Conservation (phyloP, 2,329 filamentous ascomycete genomes). For the Verticillium zaregamsianum region DNA sequence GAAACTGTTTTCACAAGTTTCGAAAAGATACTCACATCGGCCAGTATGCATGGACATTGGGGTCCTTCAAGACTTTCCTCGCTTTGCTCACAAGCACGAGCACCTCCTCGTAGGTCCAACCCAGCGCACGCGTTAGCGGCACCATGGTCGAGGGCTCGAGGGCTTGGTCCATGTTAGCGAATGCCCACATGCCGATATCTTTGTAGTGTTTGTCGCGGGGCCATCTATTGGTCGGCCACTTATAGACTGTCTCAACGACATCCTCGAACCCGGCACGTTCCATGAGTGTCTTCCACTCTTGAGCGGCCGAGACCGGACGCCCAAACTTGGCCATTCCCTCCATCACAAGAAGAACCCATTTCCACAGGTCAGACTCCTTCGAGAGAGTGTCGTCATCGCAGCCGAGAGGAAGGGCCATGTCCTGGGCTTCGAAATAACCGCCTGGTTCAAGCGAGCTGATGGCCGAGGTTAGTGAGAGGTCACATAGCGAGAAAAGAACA, state of each 20-base stretch:
- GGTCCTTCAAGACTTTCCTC: constrained; percentile 17
- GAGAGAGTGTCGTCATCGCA: constrained; percentile 27
- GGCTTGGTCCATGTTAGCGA: constrained; percentile 24
- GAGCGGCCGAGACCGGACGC: constrained; percentile 22
- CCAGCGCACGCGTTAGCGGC: constrained; percentile 29
- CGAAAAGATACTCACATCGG: constrained; percentile 6
- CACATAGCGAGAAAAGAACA: background rate
- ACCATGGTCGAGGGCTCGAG: constrained; percentile 30
- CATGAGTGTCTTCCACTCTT: constrained; percentile 19
- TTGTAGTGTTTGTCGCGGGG: constrained; percentile 28
- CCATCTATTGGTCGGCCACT: constrained; percentile 33
- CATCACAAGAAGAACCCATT: constrained; percentile 6
- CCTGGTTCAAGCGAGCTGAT: constrained; percentile 23
- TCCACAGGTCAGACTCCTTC: constrained; percentile 13
- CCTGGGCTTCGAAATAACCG: constrained; percentile 28
- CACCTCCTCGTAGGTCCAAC: constrained; percentile 28
- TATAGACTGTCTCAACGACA: constrained; percentile 21
- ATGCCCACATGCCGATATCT: constrained; percentile 25
- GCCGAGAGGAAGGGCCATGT: constrained; percentile 19
- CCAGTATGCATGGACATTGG: constrained; percentile 21
- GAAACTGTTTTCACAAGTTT: background rate
- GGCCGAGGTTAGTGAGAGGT: constrained; percentile 7
- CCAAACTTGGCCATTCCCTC: constrained; percentile 24
- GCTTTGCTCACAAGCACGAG: constrained; percentile 17
- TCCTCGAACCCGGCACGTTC: constrained; percentile 28